phyloP scores from a whole-genome alignment of 2,329 filamentous ascomycete genomes.

The Aspergillus fumigatus region DNA sequence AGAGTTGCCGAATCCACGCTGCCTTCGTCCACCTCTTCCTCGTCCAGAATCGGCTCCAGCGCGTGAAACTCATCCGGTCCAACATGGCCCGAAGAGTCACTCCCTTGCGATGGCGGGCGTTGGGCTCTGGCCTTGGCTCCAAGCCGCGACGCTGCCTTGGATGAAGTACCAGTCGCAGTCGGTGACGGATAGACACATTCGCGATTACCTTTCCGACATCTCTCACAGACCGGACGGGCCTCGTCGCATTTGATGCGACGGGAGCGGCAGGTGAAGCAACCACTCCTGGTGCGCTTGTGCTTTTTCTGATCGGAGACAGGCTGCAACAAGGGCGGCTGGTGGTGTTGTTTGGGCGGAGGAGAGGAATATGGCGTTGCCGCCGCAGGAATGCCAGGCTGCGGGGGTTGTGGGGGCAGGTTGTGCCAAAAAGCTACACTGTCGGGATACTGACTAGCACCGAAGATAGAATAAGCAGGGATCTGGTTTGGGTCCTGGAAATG shows the following conservation, averaged over 20 bases:
- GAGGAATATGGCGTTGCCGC: slow-evolving; percentile 14
- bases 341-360: slow-evolving; percentile 12
- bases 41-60: slow-evolving; percentile 42
- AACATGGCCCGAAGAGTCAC: slow-evolving; percentile 49
- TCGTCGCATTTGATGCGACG: slow-evolving; percentile 96
- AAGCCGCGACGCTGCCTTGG: slow-evolving; percentile 39
- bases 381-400: slow-evolving; percentile 13
- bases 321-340: slow-evolving; percentile 29
- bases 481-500: slow-evolving; percentile 19
- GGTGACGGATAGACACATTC: slow-evolving; percentile 84
- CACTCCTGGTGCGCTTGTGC: slow-evolving; percentile 86
- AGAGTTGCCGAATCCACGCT: slow-evolving; percentile 19
- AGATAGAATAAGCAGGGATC: slow-evolving; percentile 30
- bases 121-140: slow-evolving; percentile 40
- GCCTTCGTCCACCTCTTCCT: slow-evolving; percentile 32
- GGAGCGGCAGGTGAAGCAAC: slow-evolving; percentile 87
- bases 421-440: slow-evolving; percentile 44
- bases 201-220: slow-evolving; percentile 86
- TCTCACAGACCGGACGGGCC: slow-evolving; percentile 76
- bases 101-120: slow-evolving; percentile 39
- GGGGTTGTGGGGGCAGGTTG: slow-evolving; percentile 25
- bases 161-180: slow-evolving; percentile 29
- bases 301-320: slow-evolving; percentile 67
- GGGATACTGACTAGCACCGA: slow-evolving; percentile 35
- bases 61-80: slow-evolving; percentile 38